Base-by-base conservation (phyloP, 176 grass and related monocot species). In the Areca catechu region DNA sequence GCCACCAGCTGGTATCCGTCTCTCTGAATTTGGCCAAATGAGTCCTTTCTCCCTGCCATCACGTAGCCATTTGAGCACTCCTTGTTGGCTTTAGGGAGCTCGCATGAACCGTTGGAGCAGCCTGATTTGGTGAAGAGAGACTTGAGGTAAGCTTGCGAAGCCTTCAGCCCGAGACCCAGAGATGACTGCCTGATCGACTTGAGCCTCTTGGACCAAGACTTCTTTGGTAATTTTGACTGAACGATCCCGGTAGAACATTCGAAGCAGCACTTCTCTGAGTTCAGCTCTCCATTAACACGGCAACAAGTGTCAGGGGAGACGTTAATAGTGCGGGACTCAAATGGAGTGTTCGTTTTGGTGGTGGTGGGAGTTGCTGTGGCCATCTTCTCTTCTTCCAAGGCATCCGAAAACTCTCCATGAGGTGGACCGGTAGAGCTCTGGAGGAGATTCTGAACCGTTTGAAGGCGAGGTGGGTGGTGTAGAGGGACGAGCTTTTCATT, bases 321-420 rank as follows among this genome's bases (percentile, higher is more conserved):
- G 78, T 88, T 20, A n/a, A n/a, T n/a, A n/a, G n/a, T n/a, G 84
- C 76, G 15, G 72, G 58, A 69, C 60, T 57, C 71, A 53, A 76
- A 47, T 16, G 22, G 7, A 48, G 71, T 60, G 24, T 65, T 24
- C 14, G 58, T n/a, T 3, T 4, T 15, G 1, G 29, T 24, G 14
- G 1, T 0, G 57, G 57, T 3, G 16, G 63, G 16, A 43, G 34
- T 43, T 12, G 34, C 14, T 12, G 34, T 14, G 9, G 10, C 14
- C 2, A 2, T 12, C 34, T 43, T 43, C 34, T 43, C 34, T 43
- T 43, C 34, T 43, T 43, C 10, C 1, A 43, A 12, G 34, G 10
- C 34, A 12, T 43, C 34, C 14, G 34, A 10, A 10, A 43, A 43
- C 34, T 43, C 34, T 10, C 34, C 34, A 14, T 43, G 34, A 43